Conservation (phyloP, 805 yeast genomes). For the Hanseniaspora jakobsenii region DNA sequence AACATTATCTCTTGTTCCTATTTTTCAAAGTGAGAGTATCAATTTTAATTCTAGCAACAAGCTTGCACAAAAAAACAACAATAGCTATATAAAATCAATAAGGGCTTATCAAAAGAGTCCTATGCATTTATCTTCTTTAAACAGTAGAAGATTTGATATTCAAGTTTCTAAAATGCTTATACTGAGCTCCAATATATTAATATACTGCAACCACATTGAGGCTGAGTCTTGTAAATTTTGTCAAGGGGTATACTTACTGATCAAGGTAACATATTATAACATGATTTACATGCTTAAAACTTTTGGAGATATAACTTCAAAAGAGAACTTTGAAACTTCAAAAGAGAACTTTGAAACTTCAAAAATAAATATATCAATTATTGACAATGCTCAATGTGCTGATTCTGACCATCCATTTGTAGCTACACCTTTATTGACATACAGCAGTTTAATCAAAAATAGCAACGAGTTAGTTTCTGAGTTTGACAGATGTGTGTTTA, state of each 20-base stretch:
- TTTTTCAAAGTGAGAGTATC: neutral
- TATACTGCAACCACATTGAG: constrained; percentile 47
- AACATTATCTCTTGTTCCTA: neutral
- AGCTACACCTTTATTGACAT: constrained; percentile 22
- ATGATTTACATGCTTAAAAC: neutral
- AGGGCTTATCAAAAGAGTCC: neutral
- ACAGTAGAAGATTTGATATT: constrained; percentile 60
- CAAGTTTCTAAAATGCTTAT: constrained; percentile 69
- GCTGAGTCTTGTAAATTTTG: constrained; percentile 16
- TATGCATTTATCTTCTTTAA: neutral
- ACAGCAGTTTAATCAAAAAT: constrained; percentile 17
- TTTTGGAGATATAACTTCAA: constrained; percentile 10
- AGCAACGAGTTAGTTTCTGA: constrained; percentile 24
- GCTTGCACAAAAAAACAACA: too few species aligned
- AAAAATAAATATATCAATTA: constrained; percentile 15
- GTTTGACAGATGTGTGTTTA: constrained; percentile 34
- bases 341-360: constrained; percentile 20
- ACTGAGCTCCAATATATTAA: constrained; percentile 56
- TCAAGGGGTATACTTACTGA: constrained; percentile 1
- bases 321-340: too few species aligned
- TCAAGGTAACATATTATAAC: constrained; percentile 6
- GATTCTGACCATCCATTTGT: constrained; percentile 18
- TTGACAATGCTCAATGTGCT: constrained; percentile 8
- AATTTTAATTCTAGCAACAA: too few species aligned
- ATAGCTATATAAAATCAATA: too few species aligned